Base-by-base conservation (phyloP, 164 flowering plant species). In the Magnolia sinica region DNA sequence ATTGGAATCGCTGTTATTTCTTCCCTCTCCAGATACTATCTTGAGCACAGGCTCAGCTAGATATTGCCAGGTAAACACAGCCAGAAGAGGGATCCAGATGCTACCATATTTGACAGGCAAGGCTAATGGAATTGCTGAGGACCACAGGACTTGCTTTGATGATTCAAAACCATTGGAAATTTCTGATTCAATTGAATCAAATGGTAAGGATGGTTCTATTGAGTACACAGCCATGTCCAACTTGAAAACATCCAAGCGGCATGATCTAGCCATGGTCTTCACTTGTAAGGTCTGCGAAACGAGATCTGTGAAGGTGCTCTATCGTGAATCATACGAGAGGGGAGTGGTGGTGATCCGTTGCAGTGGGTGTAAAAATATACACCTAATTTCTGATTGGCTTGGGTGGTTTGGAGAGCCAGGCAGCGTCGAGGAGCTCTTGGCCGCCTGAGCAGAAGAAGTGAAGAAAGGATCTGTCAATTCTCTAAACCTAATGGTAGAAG, bases 251-350 rank as follows among this genome's bases (percentile, higher is more conserved):
- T 91, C 95, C 10, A 49, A 86, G 19, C 80, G 93, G 77, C 99
- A 96, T 71, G 94, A 96, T 76, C 86, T 91, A 8, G 95, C 91
- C 8, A 88, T 92, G 91, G 55, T 94, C 49, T 92, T 89, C 80
- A 94, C 99, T 19, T 96, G 99, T 90, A 91, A 81, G 82, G 97
- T 92, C 64, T 96, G 97, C 73, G 96, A 92, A 50, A 92, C 95
- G 19, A 90, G 98, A 80, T 89, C 93, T 0, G 75, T 92, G 23
- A 96, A 91, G 87, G 90, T 93, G 9, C 76, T 74, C 23, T 87
- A 87, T 73, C 90, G 94, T 1, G 97, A 92, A 76, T 94, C 98
- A 4, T 96, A 94, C 64, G 98, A 96, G 74, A 96, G 88, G 78
- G 98, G 99, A 50, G 90, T 96, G 72, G 99, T 94, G 73, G 92